Base-by-base conservation (phyloP, 75 land plant species). In the Chamaecyparis obtusa region DNA sequence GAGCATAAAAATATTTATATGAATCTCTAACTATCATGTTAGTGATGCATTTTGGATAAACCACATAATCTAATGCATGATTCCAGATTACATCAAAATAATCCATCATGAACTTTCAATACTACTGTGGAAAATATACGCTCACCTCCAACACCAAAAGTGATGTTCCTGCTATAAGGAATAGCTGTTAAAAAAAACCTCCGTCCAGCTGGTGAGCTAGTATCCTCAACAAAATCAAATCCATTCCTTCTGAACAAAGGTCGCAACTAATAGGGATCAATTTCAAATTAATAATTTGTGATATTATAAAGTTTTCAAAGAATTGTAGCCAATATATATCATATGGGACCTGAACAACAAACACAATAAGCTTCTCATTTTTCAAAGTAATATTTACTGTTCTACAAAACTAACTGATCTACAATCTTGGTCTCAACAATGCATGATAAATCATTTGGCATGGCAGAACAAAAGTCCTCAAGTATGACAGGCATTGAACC, bases 131-230 rank as follows among this genome's bases (percentile, higher is more conserved):
- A 81, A 44, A 84, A 44, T 0, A 55, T 15, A 54, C 7, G 49
- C 84, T 54, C 93, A 98, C 99, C 99, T 91, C 90, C 93, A 89
- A 89, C 91, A 71, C 99, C 99, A 92, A 98, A 98, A 32, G 94
- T 93, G 80, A 96, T 93, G 74, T 96, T 98, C 88, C 95, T 93
- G 90, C 99, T 98, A 85, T 96, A 98, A 32, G 99, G 99, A 85
- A 96, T 97, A 83, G 99, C 93, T 89, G 90, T 91, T 48, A 98
- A 86, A 64, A 80, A 92, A 86, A 94, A 92, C 77, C 89, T 93
- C 15, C 86, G 89, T 76, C 99, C 99, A 81, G 99, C 92, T 32
- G 92, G 94, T 60, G 99, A 96, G 86, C 86, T 82, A 54, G 84
- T 83, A 83, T 94, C 93, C 87, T 98, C 97, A 64, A 90, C 87